Base-by-base conservation (phyloP, 805 yeast genomes). In the Candida nitratophila region DNA sequence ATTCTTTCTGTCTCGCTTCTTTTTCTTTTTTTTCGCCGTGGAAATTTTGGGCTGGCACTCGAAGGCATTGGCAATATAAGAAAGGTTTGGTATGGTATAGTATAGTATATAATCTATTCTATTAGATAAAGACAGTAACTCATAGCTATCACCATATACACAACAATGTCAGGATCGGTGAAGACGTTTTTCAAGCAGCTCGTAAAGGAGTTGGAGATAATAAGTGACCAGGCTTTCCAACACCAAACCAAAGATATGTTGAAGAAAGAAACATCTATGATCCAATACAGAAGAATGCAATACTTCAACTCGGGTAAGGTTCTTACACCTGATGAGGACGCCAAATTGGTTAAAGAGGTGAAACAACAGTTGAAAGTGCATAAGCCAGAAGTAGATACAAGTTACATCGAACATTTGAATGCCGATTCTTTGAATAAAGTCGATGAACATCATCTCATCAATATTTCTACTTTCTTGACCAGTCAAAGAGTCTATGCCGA, bases 401-500 rank as follows among this genome's bases (percentile, higher is more conserved):
- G 47, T 1, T 47, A 60, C 37, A 37, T 65, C 21, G 48, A 57
- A 7, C 61, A 57, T 33, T 48, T 69, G 21, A 52, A 59, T 31
- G 52, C 51, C 19, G 57, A 56, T 5, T 51, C 44, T 6, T 44
- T 56, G 20, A 46, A 50, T 22, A 45, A 50, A 11, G 50, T 52
- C 12, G 59, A 57, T 35, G 48, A 48, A 44, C 52, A 63, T 30
- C 80, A 81, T 54, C 63, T 83, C 39, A 52, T 59, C n/a, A 89
- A 86, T 55, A 72, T 85, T 14, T 66, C 76, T 4, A 66, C 71
- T 10, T 91, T 78, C 57, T 65, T 91, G 43, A 69, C 71, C 42
- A 77, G 82, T 49, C 97, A 91, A 62, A 71, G 93, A 50, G 77
- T 71, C 12, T 91, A 88, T 64, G 79, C 78, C 47, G 90, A 82